phyloP scores from a whole-genome alignment of 2,329 filamentous ascomycete species.

The Fusarium coffeatum region DNA sequence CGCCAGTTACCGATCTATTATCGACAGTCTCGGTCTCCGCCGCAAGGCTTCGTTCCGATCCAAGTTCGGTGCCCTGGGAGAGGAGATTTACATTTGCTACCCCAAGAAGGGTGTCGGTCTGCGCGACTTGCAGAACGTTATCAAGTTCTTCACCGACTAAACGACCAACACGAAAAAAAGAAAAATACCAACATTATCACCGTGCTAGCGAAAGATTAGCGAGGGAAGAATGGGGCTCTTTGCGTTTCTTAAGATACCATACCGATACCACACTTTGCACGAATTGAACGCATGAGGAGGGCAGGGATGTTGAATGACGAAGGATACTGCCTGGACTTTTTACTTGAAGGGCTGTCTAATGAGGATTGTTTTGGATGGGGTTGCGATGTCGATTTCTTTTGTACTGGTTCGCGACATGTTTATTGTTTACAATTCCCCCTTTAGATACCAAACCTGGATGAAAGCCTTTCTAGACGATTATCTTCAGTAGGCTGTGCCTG shows the following conservation, averaged over 20 bases:
- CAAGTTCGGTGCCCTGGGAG: conserved; percentile 87
- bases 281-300: conserved; percentile 11
- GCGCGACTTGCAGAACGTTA: conserved; percentile 83
- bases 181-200: not conserved
- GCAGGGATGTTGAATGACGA: conserved; percentile 3
- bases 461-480: conserved; percentile 37
- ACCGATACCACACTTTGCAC: conserved; percentile 29
- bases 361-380: conserved; percentile 18
- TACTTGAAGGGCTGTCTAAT: conserved; percentile 2
- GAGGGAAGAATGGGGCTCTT: conserved; percentile 3
- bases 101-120: conserved; percentile 86
- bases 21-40: conserved; percentile 82
- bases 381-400: conserved; percentile 3
- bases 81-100: conserved; percentile 90
- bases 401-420: conserved; percentile 15
- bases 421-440: conserved; percentile 34
- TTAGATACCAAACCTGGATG: conserved; percentile 41
- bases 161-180: not conserved
- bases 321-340: conserved; percentile 22
- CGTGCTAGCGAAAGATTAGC: conserved; percentile 6
- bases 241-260: conserved; percentile 33
- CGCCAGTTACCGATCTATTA: conserved; percentile 84
- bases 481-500: conserved; percentile 27
- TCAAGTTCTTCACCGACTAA: conserved; percentile 89
- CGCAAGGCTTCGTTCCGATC: conserved; percentile 90